These are phyloP conservation scores for Pseudogymnoascus sp. DNA, from an alignment of 2,329 filamentous ascomycete genomes.

Conservation along the genomic window DNA sequence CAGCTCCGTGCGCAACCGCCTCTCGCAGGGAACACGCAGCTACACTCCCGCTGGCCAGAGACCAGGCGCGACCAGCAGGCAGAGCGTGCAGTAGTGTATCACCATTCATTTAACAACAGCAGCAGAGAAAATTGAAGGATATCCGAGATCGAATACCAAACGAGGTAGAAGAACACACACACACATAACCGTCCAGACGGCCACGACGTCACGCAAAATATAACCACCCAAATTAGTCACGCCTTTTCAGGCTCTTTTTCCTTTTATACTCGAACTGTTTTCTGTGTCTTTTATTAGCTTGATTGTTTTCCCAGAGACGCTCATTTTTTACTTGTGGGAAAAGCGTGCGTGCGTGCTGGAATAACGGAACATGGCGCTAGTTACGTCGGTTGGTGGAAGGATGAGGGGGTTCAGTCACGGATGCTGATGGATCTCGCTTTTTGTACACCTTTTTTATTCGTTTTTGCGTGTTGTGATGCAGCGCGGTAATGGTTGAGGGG, in stretches of 20 bases:
- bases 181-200: background rate
- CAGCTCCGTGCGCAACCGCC: slow-evolving; percentile 25
- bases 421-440: background rate
- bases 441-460: background rate
- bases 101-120: background rate
- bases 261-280: background rate
- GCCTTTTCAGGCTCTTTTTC: background rate
- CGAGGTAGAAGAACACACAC: background rate
- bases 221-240: background rate
- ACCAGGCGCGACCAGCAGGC: background rate
- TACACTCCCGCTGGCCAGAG: slow-evolving; percentile 1
- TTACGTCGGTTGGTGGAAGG: background rate
- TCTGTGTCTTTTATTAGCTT: slow-evolving; percentile 1
- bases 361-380: background rate
- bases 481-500: background rate
- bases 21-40: slow-evolving; percentile 9
- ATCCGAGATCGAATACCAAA: background rate
- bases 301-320: background rate
- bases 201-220: background rate
- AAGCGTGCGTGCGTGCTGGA: background rate
- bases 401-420: background rate
- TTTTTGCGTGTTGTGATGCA: background rate
- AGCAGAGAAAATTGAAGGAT: background rate
- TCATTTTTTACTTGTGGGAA: background rate
- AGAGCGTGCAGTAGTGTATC: slow-evolving; percentile 3